Percentiles rank a stretch among this genome's conserved stretches.
phyloP scores from a whole-genome alignment of 2,329 filamentous ascomycete genomes.

The Fusarium tanahbumbuense region DNA sequence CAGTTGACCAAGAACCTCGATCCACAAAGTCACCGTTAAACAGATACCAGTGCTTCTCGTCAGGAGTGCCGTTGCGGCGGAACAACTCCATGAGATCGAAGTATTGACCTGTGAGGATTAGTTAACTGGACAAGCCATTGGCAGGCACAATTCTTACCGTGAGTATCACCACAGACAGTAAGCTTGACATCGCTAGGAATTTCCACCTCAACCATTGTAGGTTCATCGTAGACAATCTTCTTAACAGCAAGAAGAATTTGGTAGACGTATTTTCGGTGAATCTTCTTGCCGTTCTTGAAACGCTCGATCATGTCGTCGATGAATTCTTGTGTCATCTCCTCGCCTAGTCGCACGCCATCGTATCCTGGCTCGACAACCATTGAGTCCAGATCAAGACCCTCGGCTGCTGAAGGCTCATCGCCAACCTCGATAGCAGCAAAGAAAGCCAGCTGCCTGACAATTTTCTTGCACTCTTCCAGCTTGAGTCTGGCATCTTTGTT shows the following conservation, averaged over 20 bases:
- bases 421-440: slow-evolving; percentile 93
- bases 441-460: slow-evolving; percentile 92
- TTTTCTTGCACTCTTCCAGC: slow-evolving; percentile 91
- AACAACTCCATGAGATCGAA: slow-evolving; percentile 98
- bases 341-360: slow-evolving; percentile 81
- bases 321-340: slow-evolving; percentile 95
- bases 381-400: slow-evolving; percentile 86
- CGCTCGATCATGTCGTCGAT: slow-evolving; percentile 96
- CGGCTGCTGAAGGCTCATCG: slow-evolving; percentile 91
- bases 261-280: slow-evolving; percentile 97
- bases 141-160: slow-evolving; percentile 69
- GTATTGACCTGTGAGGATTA: slow-evolving; percentile 77
- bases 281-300: slow-evolving; percentile 95
- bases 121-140: slow-evolving; percentile 36
- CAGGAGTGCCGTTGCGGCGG: slow-evolving; percentile 85
- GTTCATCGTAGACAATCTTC: slow-evolving; percentile 89
- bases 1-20: slow-evolving; percentile 96
- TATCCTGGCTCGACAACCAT: slow-evolving; percentile 87
- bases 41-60: slow-evolving; percentile 89
- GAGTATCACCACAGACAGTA: slow-evolving; percentile 97
- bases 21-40: slow-evolving; percentile 99
- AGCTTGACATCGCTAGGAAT: slow-evolving; percentile 81
- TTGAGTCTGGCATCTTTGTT: slow-evolving; percentile 94
- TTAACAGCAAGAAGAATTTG: slow-evolving; percentile 93
- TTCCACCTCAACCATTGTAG: slow-evolving; percentile 95